A percentile compares a stretch with the other conserved stretches of the same genome.
These are phyloP conservation scores for Chaetomium sp. DNA, from an alignment of 2,329 filamentous ascomycete genomes.

Conservation along the genomic window DNA sequence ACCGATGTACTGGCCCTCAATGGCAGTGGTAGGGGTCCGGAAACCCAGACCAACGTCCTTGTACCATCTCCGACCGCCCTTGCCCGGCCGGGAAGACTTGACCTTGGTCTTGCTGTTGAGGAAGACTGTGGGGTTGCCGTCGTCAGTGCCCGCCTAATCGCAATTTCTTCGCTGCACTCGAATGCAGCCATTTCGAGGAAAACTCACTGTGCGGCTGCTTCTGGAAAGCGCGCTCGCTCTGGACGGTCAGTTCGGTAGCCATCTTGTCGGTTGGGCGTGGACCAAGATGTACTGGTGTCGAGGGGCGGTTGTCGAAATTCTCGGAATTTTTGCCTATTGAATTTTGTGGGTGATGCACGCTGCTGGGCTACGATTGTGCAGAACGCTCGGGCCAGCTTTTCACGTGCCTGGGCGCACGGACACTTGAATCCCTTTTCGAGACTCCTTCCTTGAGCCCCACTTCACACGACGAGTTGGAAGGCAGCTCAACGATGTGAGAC, in stretches of 20 bases:
- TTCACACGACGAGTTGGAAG: background rate
- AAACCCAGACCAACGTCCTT: constrained; percentile 99
- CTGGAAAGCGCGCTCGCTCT: constrained; percentile 99
- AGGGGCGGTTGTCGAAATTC: constrained; percentile 30
- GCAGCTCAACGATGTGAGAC: too few species aligned
- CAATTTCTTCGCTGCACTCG: constrained; percentile 17
- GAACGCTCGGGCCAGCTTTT: background rate
- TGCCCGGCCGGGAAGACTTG: constrained; percentile 82
- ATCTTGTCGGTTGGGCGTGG: constrained; percentile 61
- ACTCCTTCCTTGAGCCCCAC: background rate
- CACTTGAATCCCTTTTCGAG: background rate
- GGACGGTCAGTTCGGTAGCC: constrained; percentile 98
- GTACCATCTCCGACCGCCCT: constrained; percentile 89
- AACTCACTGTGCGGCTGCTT: constrained; percentile 89
- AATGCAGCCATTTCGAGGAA: constrained; percentile 19
- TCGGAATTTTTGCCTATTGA: constrained; percentile 36
- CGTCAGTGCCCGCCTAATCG: constrained; percentile 28
- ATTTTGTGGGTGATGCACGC: constrained; percentile 28
- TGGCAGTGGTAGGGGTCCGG: constrained; percentile 97
- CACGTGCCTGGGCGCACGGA: background rate
- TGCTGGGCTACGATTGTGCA: background rate
- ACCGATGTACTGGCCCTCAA: constrained; percentile 99
- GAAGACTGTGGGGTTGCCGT: constrained; percentile 63
- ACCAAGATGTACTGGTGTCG: constrained; percentile 30
- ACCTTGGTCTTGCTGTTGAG: constrained; percentile 92